Base-by-base conservation (phyloP, 1,139 yeast genomes). In the Taiozyma onychis region DNA sequence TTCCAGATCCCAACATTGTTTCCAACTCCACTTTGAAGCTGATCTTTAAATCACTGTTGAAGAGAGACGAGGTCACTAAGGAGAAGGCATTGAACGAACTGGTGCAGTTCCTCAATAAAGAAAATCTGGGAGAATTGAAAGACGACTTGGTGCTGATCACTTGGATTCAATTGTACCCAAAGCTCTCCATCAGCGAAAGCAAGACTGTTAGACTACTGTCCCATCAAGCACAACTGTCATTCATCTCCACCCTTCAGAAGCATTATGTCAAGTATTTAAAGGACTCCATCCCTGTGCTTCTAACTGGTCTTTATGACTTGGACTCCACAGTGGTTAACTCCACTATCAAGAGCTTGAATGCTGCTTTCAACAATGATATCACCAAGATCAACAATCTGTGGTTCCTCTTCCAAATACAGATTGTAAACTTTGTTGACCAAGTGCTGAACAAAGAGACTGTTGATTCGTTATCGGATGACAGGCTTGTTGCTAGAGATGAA, bases 91-190 rank as follows among this genome's bases (percentile, higher is more conserved):
- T 89, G 37, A 66, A 60, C 11, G 95, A 88, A 41, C 68, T 91
- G 35, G 53, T 61, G 2, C 57, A 60, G 2, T 58, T 69, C 21
- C 58, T 77, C 3, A 64, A 65, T n/a, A 53, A 65, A 6, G 62
- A 67, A 3, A 63, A 64, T 4, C 59, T 66, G 5, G 61, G 63
- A 10, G 61, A 60, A 27, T 68, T 71, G 46, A 67, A 68, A 27
- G 77, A 80, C 54, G 84, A 85, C 45, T 57, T 78, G 52, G 75
- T 78, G 3, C 62, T 83, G 8, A 70, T 78, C 8, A 76, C 89
- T 4, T 90, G 96, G 96, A 74, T 87, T 35, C 96, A 88, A 64
- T 59, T 88, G 43, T 91, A 88, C 61, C 85, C 97, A 1, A 88
- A 89, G 61, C 68, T 90, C 42, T 77, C 93, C 5, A 74, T 85